A percentile compares a stretch with the other conserved stretches of the same genome.
phyloP scores from a whole-genome alignment of 768 basidiomycete genomes.

The Kwoniella sp. region DNA sequence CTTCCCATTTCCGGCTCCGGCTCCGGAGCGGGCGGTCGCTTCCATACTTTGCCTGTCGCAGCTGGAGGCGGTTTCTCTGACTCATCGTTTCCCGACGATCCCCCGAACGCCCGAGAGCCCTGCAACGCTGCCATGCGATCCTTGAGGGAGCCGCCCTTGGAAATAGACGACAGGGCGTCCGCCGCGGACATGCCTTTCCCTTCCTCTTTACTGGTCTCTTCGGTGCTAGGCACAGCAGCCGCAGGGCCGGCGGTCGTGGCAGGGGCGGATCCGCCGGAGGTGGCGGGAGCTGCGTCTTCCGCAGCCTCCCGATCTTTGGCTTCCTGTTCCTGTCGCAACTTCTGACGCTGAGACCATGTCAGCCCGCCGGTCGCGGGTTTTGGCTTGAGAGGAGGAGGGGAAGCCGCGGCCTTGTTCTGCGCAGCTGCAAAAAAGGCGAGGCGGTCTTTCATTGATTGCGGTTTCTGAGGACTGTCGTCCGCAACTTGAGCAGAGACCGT shows the following conservation, averaged over 20 bases:
- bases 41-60: conserved; percentile 76
- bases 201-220: conserved; percentile 8
- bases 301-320: conserved; percentile 33
- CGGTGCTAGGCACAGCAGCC: conserved; percentile 3
- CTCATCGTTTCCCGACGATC: too few species aligned
- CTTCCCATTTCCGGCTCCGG: conserved; percentile 31
- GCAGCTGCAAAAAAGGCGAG: conserved; percentile 47
- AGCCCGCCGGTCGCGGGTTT: conserved; percentile 43
- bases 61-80: conserved; percentile 57
- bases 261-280: conserved; percentile 17
- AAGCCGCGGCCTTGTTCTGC: conserved; percentile 25
- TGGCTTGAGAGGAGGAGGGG: conserved; percentile 48
- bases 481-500: neutral
- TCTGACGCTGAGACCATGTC: conserved; percentile 49
- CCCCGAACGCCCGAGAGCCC: conserved; percentile 74
- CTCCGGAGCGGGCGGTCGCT: conserved; percentile 53
- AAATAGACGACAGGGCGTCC: conserved; percentile 84
- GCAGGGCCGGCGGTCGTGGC: too few species aligned
- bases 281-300: conserved; percentile 12
- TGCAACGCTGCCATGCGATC: conserved; percentile 94
- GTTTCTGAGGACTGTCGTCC: conserved; percentile 11
- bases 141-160: conserved; percentile 69
- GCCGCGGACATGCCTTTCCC: conserved; percentile 56
- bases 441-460: conserved; percentile 46
- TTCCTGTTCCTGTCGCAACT: conserved; percentile 43